Conservation (phyloP, 164 flowering plant genomes). For the Nymphaea thermarum region DNA sequence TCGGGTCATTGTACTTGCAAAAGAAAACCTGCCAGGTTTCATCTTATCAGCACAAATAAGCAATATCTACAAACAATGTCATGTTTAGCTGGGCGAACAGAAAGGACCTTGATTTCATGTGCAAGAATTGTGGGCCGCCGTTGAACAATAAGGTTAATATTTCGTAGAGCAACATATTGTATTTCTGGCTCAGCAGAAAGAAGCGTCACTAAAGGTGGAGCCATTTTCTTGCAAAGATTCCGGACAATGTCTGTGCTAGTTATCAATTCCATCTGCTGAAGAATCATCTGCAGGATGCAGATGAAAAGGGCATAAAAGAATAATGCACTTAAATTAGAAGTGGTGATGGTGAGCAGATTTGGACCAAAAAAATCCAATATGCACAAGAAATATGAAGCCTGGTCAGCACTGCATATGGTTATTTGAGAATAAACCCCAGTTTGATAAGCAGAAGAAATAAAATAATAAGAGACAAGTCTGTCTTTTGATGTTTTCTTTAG, state of each 20-base stretch:
- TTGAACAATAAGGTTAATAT: constrained; percentile 96
- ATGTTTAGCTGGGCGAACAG: background rate
- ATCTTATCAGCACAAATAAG: no score
- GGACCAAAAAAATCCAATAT: no score
- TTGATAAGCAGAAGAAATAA: no score
- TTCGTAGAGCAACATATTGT: constrained; percentile 95
- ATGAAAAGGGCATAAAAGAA: background rate
- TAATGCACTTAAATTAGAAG: no score
- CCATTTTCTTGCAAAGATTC: constrained; percentile 99
- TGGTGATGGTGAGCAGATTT: no score
- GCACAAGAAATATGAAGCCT: no score
- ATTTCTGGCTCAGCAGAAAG: constrained; percentile 99
- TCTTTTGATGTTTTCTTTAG: no score
- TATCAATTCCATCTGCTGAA: constrained; percentile 98
- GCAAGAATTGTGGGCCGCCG: constrained; percentile 95
- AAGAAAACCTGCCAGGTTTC: constrained; percentile 64
- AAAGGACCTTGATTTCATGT: constrained; percentile 91
- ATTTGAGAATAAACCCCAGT: no score
- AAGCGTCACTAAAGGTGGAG: constrained; percentile 98
- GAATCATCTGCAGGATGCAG: constrained; percentile 68
- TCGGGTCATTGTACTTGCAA: constrained; percentile 99
- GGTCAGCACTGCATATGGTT: no score
- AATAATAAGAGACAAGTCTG: no score
- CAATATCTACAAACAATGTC: background rate
- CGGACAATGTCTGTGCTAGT: constrained; percentile 94